Percentiles rank a stretch among this genome's conserved stretches.
phyloP scores from a whole-genome alignment of 306 rosid genomes.

The Prunus padus region DNA sequence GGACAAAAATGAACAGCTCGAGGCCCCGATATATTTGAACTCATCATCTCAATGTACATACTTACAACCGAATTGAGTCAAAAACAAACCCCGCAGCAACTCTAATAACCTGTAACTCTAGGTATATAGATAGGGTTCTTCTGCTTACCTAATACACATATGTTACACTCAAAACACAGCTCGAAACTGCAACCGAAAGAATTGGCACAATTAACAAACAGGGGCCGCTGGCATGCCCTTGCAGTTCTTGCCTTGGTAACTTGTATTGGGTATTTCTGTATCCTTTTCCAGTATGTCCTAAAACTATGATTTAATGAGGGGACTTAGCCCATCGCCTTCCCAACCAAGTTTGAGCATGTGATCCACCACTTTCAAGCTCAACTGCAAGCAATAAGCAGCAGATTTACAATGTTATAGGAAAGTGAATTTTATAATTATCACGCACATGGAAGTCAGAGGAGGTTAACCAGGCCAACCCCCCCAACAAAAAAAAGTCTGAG shows the following conservation, averaged over 20 bases:
- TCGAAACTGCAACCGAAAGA: slow-evolving; percentile 26
- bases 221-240: slow-evolving; percentile 26
- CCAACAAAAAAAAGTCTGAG: too few species aligned
- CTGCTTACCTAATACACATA: slow-evolving; percentile 41
- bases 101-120: slow-evolving; percentile 40
- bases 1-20: slow-evolving; percentile 42
- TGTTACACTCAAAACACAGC: slow-evolving; percentile 44
- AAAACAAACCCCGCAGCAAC: slow-evolving; percentile 34
- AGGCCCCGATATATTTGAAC: slow-evolving; percentile 31
- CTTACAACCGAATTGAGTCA: slow-evolving; percentile 33
- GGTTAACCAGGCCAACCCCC: too few species aligned
- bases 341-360: slow-evolving; percentile 98
- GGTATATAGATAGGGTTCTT: slow-evolving; percentile 23
- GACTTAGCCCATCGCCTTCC: slow-evolving; percentile 84
- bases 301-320: slow-evolving; percentile 65
- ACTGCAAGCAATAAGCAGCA: slow-evolving; percentile 53
- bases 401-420: not conserved
- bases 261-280: slow-evolving; percentile 27
- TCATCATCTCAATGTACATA: slow-evolving; percentile 31
- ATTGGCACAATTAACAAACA: slow-evolving; percentile 28
- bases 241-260: slow-evolving; percentile 35
- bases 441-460: not conserved
- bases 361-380: slow-evolving; percentile 97
- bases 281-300: slow-evolving; percentile 29
- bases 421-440: not conserved